Evolutionary conservation across 2,329 filamentous ascomycete genomes (phyloP).

Genomic region (Ophioceras dolichostomum): DNA sequence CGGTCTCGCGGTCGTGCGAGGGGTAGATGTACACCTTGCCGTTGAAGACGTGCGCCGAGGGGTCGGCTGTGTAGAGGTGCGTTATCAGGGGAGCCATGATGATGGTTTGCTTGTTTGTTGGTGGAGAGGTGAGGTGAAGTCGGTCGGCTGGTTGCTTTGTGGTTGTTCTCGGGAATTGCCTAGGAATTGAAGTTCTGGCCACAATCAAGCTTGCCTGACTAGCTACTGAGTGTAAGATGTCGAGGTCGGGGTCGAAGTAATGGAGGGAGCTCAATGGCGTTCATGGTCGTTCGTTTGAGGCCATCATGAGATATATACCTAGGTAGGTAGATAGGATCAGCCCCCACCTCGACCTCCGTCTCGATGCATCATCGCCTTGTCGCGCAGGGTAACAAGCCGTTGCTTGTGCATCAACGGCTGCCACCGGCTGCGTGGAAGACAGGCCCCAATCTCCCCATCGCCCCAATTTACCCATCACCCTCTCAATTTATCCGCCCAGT

Average conservation of each 20-base stretch:
- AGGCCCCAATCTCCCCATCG: not conserved
- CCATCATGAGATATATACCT: not conserved
- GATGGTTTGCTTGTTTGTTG: not conserved
- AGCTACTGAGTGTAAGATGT: not conserved
- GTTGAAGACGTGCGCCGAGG: slow-evolving; percentile 70
- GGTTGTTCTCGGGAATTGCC: not conserved
- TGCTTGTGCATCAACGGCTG: not conserved
- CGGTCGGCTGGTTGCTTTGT: not conserved
- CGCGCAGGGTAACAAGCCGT: too few species aligned
- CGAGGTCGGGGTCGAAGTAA: not conserved
- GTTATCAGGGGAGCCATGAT: slow-evolving; percentile 51
- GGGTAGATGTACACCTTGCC: slow-evolving; percentile 68
- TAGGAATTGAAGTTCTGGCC: not conserved
- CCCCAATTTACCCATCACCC: slow-evolving; percentile 4
- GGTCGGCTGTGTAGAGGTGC: slow-evolving; percentile 70
- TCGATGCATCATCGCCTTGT: not conserved
- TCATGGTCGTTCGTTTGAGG: not conserved
- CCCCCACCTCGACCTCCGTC: not conserved
- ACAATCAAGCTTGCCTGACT: not conserved
- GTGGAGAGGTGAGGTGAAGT: not conserved
- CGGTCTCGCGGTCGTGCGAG: slow-evolving; percentile 66
- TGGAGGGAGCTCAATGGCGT: not conserved
- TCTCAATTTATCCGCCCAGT: slow-evolving; percentile 4
- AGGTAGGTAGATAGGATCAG: too few species aligned
- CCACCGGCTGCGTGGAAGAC: not conserved